Conservation (phyloP, 371 early-diverging fungal genomes). For the Rhizopus microsporus region DNA sequence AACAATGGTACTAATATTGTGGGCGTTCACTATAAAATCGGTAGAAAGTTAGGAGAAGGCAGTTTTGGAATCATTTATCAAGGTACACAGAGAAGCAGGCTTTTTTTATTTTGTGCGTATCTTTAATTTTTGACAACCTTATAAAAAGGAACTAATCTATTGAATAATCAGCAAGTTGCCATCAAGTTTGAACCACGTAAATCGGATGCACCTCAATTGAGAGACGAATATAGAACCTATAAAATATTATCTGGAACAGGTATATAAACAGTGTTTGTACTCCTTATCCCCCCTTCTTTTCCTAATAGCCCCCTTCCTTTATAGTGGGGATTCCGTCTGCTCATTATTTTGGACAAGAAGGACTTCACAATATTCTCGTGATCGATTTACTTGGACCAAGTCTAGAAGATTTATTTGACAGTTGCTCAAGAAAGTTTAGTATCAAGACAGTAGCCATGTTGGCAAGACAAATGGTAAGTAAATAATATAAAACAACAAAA, state of each 20-base stretch:
- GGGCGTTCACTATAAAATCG: slow-evolving; percentile 91
- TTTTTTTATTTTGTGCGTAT: slow-evolving; percentile 3
- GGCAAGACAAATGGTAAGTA: slow-evolving; percentile 88
- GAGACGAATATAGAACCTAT: slow-evolving; percentile 93
- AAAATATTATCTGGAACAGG: slow-evolving; percentile 79
- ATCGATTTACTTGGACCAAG: slow-evolving; percentile 96
- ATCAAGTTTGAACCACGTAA: slow-evolving; percentile 96
- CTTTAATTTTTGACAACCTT: not conserved
- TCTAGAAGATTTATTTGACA: slow-evolving; percentile 95
- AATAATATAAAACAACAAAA: not conserved
- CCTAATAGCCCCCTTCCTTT: slow-evolving; percentile 1
- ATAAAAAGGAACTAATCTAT: slow-evolving; percentile 61
- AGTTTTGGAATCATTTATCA: slow-evolving; percentile 96
- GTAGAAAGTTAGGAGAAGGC: slow-evolving; percentile 94
- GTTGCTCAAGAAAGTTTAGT: slow-evolving; percentile 85
- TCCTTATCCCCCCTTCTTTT: not conserved
- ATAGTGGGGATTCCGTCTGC: slow-evolving; percentile 84
- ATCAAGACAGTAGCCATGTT: slow-evolving; percentile 93
- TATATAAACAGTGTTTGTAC: slow-evolving; percentile 37
- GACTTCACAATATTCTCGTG: slow-evolving; percentile 88
- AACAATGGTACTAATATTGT: slow-evolving; percentile 54
- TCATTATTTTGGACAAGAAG: slow-evolving; percentile 95
- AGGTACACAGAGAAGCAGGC: slow-evolving; percentile 58
- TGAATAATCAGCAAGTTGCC: slow-evolving; percentile 83
- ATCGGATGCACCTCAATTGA: slow-evolving; percentile 90